These are phyloP conservation scores for Diddensiella transvaalensis DNA, from an alignment of 805 yeast species.

Conservation along the genomic window DNA sequence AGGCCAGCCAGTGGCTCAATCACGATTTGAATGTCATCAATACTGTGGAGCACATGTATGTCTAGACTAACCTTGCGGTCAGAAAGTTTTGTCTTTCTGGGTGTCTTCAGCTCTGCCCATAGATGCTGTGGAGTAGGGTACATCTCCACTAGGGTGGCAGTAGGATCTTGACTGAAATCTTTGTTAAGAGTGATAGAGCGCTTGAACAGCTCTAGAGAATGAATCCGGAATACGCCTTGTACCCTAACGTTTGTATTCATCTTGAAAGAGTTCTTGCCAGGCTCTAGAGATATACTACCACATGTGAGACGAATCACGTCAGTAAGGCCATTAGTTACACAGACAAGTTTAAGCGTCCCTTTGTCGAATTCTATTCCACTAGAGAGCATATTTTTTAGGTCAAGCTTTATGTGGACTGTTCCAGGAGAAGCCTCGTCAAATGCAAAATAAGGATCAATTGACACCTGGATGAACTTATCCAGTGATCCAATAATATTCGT, in stretches of 20 bases:
- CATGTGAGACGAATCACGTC: neutral
- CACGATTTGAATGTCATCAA: conserved; percentile 3
- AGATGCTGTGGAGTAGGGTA: conserved; percentile 25
- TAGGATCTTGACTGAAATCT: conserved; percentile 11
- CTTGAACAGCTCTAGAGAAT: conserved; percentile 26
- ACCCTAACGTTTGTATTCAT: conserved; percentile 25
- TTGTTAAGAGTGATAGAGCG: conserved; percentile 30
- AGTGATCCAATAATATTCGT: conserved; percentile 30
- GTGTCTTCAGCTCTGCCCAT: conserved; percentile 22
- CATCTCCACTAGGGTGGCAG: conserved; percentile 14
- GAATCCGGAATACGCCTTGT: conserved; percentile 37
- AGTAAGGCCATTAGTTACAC: neutral
- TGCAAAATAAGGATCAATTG: conserved; percentile 35
- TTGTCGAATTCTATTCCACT: conserved; percentile 10
- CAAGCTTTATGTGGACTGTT: conserved; percentile 7
- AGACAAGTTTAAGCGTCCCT: conserved; percentile 7
- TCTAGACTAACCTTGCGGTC: conserved; percentile 21
- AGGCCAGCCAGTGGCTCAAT: neutral
- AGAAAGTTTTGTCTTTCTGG: conserved; percentile 16
- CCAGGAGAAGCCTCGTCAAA: conserved; percentile 2
- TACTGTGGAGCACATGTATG: conserved; percentile 8
- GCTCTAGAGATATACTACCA: neutral
- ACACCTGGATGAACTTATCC: conserved; percentile 37
- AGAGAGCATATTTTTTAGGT: conserved; percentile 5
- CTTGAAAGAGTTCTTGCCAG: neutral